phyloP scores from a whole-genome alignment of 1,139 yeast species.

The Sugiyamaella japonica region DNA sequence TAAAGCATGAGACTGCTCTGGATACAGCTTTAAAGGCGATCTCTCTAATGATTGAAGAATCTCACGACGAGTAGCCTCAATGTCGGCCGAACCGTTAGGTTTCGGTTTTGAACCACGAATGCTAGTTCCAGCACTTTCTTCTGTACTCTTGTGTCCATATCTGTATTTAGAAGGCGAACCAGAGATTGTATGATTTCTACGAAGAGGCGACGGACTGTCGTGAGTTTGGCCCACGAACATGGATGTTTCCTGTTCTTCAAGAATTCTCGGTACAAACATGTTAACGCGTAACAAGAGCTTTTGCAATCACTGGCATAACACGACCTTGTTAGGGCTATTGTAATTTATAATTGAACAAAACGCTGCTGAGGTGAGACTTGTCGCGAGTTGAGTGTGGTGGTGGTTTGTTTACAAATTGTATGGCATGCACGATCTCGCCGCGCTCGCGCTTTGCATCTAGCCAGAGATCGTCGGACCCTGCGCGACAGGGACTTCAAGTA shows the following conservation, averaged over 20 bases:
- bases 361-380: no score
- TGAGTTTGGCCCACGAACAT: neutral
- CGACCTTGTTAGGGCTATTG: no score
- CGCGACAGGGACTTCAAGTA: no score
- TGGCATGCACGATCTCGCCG: no score
- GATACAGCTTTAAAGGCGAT: slow-evolving; percentile 13
- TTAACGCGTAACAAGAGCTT: neutral
- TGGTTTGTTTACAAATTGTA: no score
- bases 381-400: no score
- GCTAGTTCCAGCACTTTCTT: neutral
- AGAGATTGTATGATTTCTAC: slow-evolving; percentile 11
- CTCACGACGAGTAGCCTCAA: slow-evolving; percentile 13
- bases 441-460: no score
- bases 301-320: no score
- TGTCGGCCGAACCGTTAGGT: neutral
- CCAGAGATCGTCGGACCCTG: no score
- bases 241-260: slow-evolving; percentile 2
- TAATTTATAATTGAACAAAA: no score
- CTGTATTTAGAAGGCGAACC: slow-evolving; percentile 4
- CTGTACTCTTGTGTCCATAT: neutral
- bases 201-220: slow-evolving; percentile 8
- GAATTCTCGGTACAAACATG: slow-evolving; percentile 11
- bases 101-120: neutral
- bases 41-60: slow-evolving; percentile 10
- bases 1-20: neutral